phyloP scores from a whole-genome alignment of 1,139 yeast genomes.

The Sugiyamaella sp. region DNA sequence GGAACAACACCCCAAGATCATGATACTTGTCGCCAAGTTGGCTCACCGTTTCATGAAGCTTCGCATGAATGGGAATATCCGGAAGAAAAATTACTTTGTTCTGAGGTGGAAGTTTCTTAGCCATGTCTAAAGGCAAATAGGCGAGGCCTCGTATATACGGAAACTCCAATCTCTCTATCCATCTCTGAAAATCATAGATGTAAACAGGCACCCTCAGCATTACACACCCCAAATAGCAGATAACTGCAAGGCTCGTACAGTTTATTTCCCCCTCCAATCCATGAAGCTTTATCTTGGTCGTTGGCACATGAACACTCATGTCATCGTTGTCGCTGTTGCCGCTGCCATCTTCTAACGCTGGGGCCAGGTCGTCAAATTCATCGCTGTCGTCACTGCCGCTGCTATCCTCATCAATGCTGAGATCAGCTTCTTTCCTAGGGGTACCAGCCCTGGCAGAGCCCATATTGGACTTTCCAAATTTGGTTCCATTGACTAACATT shows the following conservation, averaged over 20 bases:
- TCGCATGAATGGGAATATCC: constrained; percentile 26
- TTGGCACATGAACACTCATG: constrained; percentile 12
- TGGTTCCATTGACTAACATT: constrained; percentile 41
- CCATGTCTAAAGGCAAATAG: constrained; percentile 31
- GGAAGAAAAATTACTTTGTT: constrained; percentile 25
- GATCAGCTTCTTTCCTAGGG: constrained; percentile 12
- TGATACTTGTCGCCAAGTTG: constrained; percentile 22
- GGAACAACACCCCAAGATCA: constrained; percentile 28
- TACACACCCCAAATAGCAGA: constrained; percentile 38
- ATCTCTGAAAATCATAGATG: constrained; percentile 37
- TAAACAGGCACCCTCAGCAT: constrained; percentile 37
- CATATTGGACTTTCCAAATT: constrained; percentile 29
- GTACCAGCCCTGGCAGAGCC: constrained; percentile 22
- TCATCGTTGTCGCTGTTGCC: constrained; percentile 13
- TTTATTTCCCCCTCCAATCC: no score
- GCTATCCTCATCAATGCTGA: constrained; percentile 4
- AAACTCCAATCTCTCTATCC: constrained; percentile 37
- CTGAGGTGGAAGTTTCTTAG: constrained; percentile 23
- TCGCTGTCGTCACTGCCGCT: constrained; percentile 11
- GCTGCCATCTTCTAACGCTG: constrained; percentile 7
- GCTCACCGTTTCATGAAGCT: constrained; percentile 22
- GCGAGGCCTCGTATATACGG: constrained; percentile 36
- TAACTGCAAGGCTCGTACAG: constrained; percentile 28
- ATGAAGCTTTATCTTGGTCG: no score
- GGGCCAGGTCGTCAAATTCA: constrained; percentile 8